Conservation (phyloP, 768 basidiomycete genomes). For the Nidularia pulvinata region DNA sequence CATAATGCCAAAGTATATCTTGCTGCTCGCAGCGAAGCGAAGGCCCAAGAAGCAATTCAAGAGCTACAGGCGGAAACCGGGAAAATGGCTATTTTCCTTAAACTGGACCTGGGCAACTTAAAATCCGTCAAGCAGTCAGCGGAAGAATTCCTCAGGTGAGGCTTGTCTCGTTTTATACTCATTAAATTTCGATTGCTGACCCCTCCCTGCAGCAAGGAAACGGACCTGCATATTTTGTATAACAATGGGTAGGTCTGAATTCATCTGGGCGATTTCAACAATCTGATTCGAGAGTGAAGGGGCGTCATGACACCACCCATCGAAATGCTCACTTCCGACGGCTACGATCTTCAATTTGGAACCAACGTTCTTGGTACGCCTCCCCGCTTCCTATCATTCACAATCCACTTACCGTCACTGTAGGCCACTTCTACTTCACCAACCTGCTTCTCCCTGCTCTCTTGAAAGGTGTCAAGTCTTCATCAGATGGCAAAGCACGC, state of each 20-base stretch:
- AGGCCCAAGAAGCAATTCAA: slow-evolving; percentile 17
- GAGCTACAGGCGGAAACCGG: slow-evolving; percentile 33
- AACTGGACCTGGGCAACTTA: slow-evolving; percentile 36
- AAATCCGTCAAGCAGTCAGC: slow-evolving; percentile 28
- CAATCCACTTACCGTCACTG: not conserved
- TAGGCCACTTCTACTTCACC: slow-evolving; percentile 51
- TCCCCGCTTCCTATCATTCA: not conserved
- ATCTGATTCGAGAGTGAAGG: not conserved
- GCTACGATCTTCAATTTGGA: slow-evolving; percentile 59
- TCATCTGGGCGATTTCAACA: too few relatives aligned
- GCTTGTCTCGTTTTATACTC: not conserved
- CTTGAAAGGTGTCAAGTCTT: slow-evolving; percentile 30
- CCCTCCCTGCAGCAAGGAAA: not conserved
- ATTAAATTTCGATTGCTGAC: not conserved
- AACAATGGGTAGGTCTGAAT: not conserved
- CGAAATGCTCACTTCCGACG: slow-evolving; percentile 11
- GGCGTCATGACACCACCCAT: not conserved
- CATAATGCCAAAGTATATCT: not conserved
- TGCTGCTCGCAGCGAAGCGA: not conserved
- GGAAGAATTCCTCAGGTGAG: slow-evolving; percentile 25
- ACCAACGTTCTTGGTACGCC: slow-evolving; percentile 49
- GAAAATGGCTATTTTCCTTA: slow-evolving; percentile 28
- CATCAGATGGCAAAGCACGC: slow-evolving; percentile 40
- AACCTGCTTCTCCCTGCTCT: slow-evolving; percentile 48
- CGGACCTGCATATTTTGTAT: too few relatives aligned